Base-by-base conservation (phyloP, 768 basidiomycete species). In the Clitopilus hobsonii region DNA sequence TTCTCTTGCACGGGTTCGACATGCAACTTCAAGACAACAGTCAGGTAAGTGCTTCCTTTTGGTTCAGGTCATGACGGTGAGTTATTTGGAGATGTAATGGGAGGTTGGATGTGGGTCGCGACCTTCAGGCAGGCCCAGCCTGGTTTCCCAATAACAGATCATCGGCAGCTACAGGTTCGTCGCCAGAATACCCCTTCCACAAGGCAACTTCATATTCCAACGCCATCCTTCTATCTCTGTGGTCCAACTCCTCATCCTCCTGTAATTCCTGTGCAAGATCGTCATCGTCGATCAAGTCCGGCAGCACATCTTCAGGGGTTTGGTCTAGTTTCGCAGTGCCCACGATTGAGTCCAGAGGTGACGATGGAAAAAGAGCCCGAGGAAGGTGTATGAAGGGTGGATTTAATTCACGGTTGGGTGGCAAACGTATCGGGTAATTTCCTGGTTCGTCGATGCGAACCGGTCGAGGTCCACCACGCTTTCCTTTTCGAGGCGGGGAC, bases 181-280 rank as follows among this genome's bases (percentile, higher is more conserved):
- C n/a, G n/a, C n/a, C n/a, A n/a, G 47, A 54, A 30, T 57, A 53
- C 54, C 51, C 29, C 51, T 61, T 61, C 81, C 79, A 83, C 23
- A 82, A 65, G n/a, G 54, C 29, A 14, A 61, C 58, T 64, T 85
- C 80, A 52, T 75, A 71, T 20, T 52, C 56, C 27, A 55, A 61
- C 22, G 71, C 75, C 13, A 58, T 29, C 25, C 55, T 56, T 27
- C 54, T 48, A 56, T 84, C 81, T 52, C 41, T 30, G 24, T 61
- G 52, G 28, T 84, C 77, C 45, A 78, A 60, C 20, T 62, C 59
- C 5, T 64, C 70, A 26, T 84, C 83, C 6, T 76, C 76, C 20
- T 63, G 51, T 49, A 83, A 58, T 60, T 79, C 82, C 0, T 54
- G 61, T 16, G 56, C 57, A n/a, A 68, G 52, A 22, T 52, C 57